Evolutionary conservation across 208 protist species (phyloP), one percentile per base, ranked within the genome.

Genomic region (Trypanosoma melophagium): DNA sequence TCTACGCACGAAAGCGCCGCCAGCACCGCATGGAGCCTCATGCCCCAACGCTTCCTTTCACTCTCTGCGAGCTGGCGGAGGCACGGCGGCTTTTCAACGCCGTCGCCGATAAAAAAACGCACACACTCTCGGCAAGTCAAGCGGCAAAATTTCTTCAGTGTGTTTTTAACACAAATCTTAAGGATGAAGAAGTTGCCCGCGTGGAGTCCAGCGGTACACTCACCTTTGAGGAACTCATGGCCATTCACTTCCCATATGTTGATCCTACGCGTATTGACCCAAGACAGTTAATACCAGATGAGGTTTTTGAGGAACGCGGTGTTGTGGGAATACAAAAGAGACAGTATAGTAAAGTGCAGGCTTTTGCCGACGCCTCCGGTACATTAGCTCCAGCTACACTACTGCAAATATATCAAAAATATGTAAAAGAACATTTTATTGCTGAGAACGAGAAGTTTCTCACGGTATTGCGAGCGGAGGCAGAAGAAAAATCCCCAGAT

Each of bases 161-260:
- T 19, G 69, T 84, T 8, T 89, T 89, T 62, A 74, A 58, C n/a
- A 63, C 75, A 42, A 57, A 59, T 12, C 61, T 86, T 25, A 38
- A 62, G 21, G 56, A 71, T 40, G 63, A 78, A 19, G 71, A 77
- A 44, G 24, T 22, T 16, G 42, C 66, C 14, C 9, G 28, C 2
- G 35, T 89, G 17, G 22, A 28, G 12, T n/a, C 19, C 13, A 28
- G 60, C 12, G 80, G 56, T 0, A 56, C 71, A 0, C 10, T 89
- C 7, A 82, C 70, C 13, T 89, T 71, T 62, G 73, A 83, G n/a
- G 65, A 77, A 57, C 60, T 89, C 35, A 89, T 89, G 80, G 64
- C 60, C 16, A 45, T 83, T 17, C 69, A 82, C 73, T 89, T 86
- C 49, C 84, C 84, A 0, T 80, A 77, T 52, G 67, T 71, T 56